These are phyloP conservation scores for Fusarium mexicanum DNA, from an alignment of 2,329 filamentous ascomycete species.

Conservation along the genomic window DNA sequence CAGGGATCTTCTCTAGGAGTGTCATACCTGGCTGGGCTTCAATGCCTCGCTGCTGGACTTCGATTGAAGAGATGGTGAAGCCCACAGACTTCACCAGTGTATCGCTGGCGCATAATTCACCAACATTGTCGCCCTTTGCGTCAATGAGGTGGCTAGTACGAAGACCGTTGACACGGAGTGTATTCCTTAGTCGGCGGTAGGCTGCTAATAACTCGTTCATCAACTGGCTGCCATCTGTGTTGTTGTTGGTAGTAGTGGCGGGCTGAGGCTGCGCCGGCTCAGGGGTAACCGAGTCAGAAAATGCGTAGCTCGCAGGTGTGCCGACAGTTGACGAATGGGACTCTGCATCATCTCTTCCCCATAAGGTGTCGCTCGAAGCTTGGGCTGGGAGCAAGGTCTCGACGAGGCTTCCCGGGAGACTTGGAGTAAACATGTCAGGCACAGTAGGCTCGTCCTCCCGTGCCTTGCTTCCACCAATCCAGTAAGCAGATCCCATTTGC, in stretches of 20 bases:
- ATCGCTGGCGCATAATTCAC: conserved; percentile 65
- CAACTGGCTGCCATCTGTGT: conserved; percentile 42
- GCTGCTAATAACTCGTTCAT: conserved; percentile 66
- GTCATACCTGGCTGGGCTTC: conserved; percentile 78
- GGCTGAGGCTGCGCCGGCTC: conserved; percentile 35
- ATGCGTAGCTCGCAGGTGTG: conserved; percentile 56
- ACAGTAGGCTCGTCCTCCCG: conserved; percentile 47
- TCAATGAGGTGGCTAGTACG: conserved; percentile 50
- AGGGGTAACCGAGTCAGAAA: conserved; percentile 48
- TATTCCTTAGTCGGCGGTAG: conserved; percentile 69
- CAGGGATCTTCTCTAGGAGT: conserved; percentile 83
- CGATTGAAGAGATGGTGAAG: conserved; percentile 85
- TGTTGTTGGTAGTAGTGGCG: background rate
- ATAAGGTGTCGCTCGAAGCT: conserved; percentile 52
- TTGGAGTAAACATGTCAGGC: conserved; percentile 48
- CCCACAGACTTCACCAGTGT: conserved; percentile 75
- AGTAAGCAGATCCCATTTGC: conserved; percentile 60
- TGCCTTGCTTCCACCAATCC: conserved; percentile 53
- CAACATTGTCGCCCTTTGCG: conserved; percentile 44
- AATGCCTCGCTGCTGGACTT: conserved; percentile 90
- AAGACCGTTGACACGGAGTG: conserved; percentile 65
- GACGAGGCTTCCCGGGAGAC: conserved; percentile 51
- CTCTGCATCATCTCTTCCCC: conserved; percentile 52
- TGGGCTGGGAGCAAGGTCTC: conserved; percentile 51
- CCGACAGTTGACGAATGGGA: conserved; percentile 46